A percentile compares a stretch with the other conserved stretches of the same genome.
Evolutionary conservation across 2,329 filamentous ascomycete species (phyloP).

Genomic region (Microascus cirrosus): DNA sequence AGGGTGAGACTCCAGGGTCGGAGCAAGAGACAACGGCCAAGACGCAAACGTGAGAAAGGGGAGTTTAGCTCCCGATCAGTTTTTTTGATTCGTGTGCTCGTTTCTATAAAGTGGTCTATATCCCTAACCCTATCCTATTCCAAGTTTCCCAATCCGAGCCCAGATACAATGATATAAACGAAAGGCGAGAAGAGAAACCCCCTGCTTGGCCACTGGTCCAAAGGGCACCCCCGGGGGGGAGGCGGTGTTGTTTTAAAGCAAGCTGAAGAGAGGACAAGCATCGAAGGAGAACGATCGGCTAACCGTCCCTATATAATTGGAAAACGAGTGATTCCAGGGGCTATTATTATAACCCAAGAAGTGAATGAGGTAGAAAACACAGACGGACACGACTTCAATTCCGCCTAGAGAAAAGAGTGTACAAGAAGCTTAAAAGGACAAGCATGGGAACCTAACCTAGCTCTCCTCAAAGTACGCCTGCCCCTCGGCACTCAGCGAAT

Average conservation of each 20-base stretch:
- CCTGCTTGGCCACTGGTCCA: background rate
- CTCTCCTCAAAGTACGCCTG: conserved; percentile 31
- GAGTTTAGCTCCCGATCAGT: no score
- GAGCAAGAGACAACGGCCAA: no score
- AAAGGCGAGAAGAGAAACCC: background rate
- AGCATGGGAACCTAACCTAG: background rate
- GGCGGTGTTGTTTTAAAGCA: background rate
- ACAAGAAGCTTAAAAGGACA: background rate
- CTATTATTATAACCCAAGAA: background rate
- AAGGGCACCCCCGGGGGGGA: no score
- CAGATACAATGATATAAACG: background rate
- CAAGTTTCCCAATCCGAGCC: background rate
- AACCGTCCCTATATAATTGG: background rate
- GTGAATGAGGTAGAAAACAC: background rate
- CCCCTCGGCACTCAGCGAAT: conserved; percentile 14
- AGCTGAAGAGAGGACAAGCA: background rate
- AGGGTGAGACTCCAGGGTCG: no score
- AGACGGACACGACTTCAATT: background rate
- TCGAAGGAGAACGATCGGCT: background rate
- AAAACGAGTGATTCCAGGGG: background rate
- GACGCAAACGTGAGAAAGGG: no score
- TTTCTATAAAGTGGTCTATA: background rate
- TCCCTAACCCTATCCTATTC: background rate
- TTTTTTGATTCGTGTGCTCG: background rate
- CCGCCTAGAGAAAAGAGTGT: background rate